These are phyloP conservation scores for Chalaropsis thielavioides DNA, from an alignment of 2,329 filamentous ascomycete genomes.

Conservation along the genomic window DNA sequence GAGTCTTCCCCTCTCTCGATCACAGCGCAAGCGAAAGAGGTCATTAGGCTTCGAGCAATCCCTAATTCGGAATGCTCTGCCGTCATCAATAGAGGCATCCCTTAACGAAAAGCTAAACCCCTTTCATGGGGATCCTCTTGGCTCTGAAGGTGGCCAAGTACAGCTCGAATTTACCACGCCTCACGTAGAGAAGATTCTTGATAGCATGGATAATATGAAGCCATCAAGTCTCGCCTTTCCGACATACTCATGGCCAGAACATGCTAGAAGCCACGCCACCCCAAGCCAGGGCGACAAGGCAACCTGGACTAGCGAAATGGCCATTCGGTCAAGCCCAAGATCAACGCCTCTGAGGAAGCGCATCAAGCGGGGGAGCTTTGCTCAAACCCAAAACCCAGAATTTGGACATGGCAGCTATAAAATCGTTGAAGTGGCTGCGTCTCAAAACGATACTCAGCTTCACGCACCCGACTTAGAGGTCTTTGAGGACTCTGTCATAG, in stretches of 20 bases:
- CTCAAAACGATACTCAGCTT: background rate
- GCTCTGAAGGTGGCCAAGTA: background rate
- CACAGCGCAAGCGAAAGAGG: constrained; percentile 11
- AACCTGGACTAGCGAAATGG: constrained; percentile 13
- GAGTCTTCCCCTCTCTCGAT: background rate
- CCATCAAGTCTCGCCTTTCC: constrained; percentile 7
- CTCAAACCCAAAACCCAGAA: background rate
- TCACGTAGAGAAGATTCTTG: background rate
- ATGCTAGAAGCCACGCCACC: background rate
- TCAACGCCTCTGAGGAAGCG: constrained; percentile 1
- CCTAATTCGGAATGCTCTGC: background rate
- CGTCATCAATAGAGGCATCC: background rate
- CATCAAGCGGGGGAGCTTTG: background rate
- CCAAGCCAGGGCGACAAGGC: background rate
- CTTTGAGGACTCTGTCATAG: constrained; percentile 6
- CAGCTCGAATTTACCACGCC: background rate
- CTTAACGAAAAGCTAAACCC: background rate
- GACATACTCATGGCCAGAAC: background rate
- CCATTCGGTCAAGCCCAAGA: constrained; percentile 12
- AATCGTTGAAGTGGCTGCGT: background rate
- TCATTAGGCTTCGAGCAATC: background rate
- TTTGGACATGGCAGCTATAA: background rate
- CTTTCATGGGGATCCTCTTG: background rate
- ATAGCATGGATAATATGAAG: background rate
- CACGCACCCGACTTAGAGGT: background rate